Conservation (phyloP, 768 basidiomycete species). For the Mycena metata region DNA sequence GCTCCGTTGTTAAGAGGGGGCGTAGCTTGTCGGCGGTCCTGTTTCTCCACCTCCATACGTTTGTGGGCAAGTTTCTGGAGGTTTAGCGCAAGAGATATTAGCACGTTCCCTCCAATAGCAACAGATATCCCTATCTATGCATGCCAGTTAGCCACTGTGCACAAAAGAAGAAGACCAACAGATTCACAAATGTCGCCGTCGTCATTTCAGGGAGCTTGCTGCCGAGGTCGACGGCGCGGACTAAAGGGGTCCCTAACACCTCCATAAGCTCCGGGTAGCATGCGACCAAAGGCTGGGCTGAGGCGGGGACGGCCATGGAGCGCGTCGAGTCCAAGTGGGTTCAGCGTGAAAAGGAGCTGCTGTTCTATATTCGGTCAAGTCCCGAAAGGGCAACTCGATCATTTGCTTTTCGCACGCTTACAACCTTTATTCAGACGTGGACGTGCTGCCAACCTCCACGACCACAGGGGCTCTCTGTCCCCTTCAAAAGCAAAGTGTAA, state of each 20-base stretch:
- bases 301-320: slow-evolving; percentile 2
- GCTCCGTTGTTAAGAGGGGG: slow-evolving; percentile 23
- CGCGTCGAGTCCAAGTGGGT: no score
- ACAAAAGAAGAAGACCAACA: background rate
- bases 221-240: slow-evolving; percentile 20
- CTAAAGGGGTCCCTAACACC: background rate
- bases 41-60: slow-evolving; percentile 64
- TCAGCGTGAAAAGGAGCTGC: no score
- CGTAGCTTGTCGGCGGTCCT: slow-evolving; percentile 7
- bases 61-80: slow-evolving; percentile 93
- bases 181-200: slow-evolving; percentile 30
- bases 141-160: slow-evolving; percentile 46
- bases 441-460: no score
- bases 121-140: slow-evolving; percentile 85
- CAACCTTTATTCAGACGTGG: background rate
- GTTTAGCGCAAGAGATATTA: slow-evolving; percentile 93
- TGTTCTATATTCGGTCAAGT: background rate
- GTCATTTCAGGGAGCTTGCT: slow-evolving; percentile 34
- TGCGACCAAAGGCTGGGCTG: slow-evolving; percentile 10
- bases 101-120: slow-evolving; percentile 86
- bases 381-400: slow-evolving; percentile 16
- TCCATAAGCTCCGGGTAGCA: slow-evolving; percentile 31
- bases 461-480: no score
- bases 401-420: background rate
- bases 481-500: no score